phyloP scores from a whole-genome alignment of 2,329 filamentous ascomycete species.

The Zasmidium cellare region DNA sequence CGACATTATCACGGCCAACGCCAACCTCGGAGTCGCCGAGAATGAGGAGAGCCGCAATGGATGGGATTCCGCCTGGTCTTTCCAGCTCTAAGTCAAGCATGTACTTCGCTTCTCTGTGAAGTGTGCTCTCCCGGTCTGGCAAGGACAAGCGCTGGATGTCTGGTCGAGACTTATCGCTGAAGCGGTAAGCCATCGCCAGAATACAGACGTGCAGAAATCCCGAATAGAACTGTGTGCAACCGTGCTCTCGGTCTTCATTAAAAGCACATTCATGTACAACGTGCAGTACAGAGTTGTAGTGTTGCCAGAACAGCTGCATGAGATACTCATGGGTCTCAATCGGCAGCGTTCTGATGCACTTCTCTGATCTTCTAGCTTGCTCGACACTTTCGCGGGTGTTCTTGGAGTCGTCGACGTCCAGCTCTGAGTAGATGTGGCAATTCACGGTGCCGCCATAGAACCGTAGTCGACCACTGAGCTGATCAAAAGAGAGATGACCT shows the following conservation, averaged over 20 bases:
- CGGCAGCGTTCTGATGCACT: slow-evolving; percentile 24
- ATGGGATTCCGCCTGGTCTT: slow-evolving; percentile 26
- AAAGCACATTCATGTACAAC: slow-evolving; percentile 29
- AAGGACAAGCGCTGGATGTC: slow-evolving; percentile 27
- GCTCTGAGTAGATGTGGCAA: slow-evolving; percentile 26
- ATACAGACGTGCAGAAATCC: slow-evolving; percentile 31
- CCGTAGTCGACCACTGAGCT: slow-evolving; percentile 23
- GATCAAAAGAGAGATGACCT: slow-evolving; percentile 29
- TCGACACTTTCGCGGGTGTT: slow-evolving; percentile 14
- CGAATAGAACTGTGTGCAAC: slow-evolving; percentile 26
- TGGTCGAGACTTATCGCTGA: slow-evolving; percentile 24
- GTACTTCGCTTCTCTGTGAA: slow-evolving; percentile 28
- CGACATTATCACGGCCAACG: slow-evolving; percentile 27
- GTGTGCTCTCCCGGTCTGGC: slow-evolving; percentile 25
- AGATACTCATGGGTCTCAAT: slow-evolving; percentile 28
- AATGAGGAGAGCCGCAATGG: slow-evolving; percentile 26
- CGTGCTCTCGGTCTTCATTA: slow-evolving; percentile 24
- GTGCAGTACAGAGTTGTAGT: slow-evolving; percentile 28
- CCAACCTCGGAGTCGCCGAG: slow-evolving; percentile 27
- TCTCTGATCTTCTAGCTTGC: slow-evolving; percentile 25
- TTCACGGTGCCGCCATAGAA: slow-evolving; percentile 30
- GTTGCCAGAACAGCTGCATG: slow-evolving; percentile 28
- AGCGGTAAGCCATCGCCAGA: slow-evolving; percentile 27
- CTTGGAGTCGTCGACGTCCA: slow-evolving; percentile 18
- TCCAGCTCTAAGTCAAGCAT: slow-evolving; percentile 31